Evolutionary conservation across 352 stramenopile genomes (phyloP), one percentile per base, ranked within the genome.

Genomic region (Pythium sukuiense): DNA sequence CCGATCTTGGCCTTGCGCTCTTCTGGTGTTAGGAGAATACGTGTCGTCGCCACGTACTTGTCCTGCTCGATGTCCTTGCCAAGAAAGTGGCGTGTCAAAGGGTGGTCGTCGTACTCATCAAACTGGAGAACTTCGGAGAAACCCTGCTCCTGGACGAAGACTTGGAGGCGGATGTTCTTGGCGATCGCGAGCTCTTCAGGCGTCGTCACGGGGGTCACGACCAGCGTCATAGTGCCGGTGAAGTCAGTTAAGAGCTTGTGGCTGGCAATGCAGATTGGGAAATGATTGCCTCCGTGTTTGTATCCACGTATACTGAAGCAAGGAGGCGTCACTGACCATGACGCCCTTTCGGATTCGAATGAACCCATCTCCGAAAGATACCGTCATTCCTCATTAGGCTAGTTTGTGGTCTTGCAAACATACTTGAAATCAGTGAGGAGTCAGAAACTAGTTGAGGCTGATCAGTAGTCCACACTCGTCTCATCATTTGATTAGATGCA

Each of bases 101-200:
- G 39, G 20, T 74, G 59, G 54, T 74, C 55, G 69, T 89, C 82
- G 60, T 81, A 58, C 24, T 68, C 59, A 57, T 88, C 80, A 43
- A 83, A 57, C 67, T 88, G 45, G 45, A 73, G 16, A 76, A 53
- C n/a, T 50, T 59, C 2, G 57, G 52, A 32, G 49, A 81, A 83
- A 45, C 73, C 73, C 45, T 84, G 71, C 46, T 90, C 82, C 8
- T 77, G 56, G 48, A 88, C 71, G 63, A 90, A 90, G 41, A 90
- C 79, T 12, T 73, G 46, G 62, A 71, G 65, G 49, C 79, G 76
- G 32, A 90, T 72, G 16, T 49, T 61, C 66, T 77, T 83, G 65
- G 77, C 75, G 37, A 77, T 68, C 11, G 82, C 61, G 26, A 79
- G 65, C 48, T 83, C 67, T 30, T 76, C 69, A 0, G 72, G 64